phyloP scores from a whole-genome alignment of 192 early-diverging fungal species.

The Dispira simplex region DNA sequence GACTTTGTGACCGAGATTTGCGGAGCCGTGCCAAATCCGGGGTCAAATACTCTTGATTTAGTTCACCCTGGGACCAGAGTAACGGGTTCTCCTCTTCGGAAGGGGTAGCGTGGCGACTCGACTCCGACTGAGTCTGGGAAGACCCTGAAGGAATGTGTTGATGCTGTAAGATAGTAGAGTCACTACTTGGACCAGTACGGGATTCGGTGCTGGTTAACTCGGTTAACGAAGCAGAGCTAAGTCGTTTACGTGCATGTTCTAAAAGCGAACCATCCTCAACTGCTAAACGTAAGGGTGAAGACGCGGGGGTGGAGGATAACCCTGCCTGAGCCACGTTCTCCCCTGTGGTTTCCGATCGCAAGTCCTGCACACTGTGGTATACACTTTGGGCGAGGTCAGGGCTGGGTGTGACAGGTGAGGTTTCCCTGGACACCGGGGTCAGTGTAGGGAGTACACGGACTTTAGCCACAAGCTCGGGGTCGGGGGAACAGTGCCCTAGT shows the following conservation, averaged over 20 bases:
- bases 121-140: not conserved
- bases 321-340: not conserved
- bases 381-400: not conserved
- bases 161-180: not conserved
- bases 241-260: not conserved
- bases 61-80: not conserved
- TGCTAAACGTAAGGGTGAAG: not conserved
- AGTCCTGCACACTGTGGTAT: not conserved
- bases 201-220: not conserved
- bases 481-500: not conserved
- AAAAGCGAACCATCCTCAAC: not conserved
- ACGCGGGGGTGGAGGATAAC: too few relatives aligned
- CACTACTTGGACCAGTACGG: not conserved
- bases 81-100: not conserved
- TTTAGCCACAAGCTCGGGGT: too few relatives aligned
- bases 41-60: slow-evolving; percentile 1
- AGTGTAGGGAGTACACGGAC: not conserved
- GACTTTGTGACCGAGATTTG: not conserved
- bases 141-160: not conserved
- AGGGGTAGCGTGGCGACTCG: not conserved
- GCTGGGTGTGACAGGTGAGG: too few relatives aligned
- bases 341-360: not conserved
- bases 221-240: not conserved
- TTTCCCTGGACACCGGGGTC: not conserved
- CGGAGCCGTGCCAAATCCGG: not conserved